These are phyloP conservation scores for Helenozyma rhizophorensis DNA, from an alignment of 805 yeast genomes.

Conservation along the genomic window DNA sequence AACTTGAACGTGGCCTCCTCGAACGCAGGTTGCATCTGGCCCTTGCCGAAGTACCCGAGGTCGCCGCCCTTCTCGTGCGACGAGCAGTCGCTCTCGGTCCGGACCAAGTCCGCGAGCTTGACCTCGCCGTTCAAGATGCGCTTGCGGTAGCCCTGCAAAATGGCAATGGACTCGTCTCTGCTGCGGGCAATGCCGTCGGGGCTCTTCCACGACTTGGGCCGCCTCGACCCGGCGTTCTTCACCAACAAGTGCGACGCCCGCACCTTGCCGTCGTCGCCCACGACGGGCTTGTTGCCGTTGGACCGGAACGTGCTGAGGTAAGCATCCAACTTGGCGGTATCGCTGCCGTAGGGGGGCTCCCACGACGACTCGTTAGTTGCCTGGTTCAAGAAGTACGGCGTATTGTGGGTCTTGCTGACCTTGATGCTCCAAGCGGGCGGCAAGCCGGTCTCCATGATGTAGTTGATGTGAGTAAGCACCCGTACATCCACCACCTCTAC, in stretches of 20 bases:
- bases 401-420: constrained; percentile 71
- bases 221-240: constrained; percentile 77
- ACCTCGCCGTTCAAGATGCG: constrained; percentile 61
- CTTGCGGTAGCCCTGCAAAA: constrained; percentile 52
- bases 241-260: constrained; percentile 78
- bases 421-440: constrained; percentile 83
- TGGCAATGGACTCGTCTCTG: constrained; percentile 78
- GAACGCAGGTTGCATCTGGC: constrained; percentile 93
- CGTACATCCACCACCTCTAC: too few relatives aligned
- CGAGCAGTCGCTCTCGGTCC: constrained; percentile 82
- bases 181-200: constrained; percentile 66
- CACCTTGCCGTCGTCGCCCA: constrained; percentile 49
- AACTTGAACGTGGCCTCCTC: constrained; percentile 83
- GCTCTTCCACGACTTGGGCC: constrained; percentile 90
- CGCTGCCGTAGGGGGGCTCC: constrained; percentile 88
- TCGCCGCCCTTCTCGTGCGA: constrained; percentile 89
- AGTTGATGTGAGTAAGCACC: too few relatives aligned
- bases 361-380: constrained; percentile 72
- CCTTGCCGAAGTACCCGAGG: constrained; percentile 80
- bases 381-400: constrained; percentile 78
- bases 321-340: constrained; percentile 50
- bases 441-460: constrained; percentile 56
- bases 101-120: constrained; percentile 67
- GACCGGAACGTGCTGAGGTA: constrained; percentile 46
- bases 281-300: constrained; percentile 27